Base-by-base conservation (phyloP, 768 basidiomycete species). In the Tulasnella sp. region DNA sequence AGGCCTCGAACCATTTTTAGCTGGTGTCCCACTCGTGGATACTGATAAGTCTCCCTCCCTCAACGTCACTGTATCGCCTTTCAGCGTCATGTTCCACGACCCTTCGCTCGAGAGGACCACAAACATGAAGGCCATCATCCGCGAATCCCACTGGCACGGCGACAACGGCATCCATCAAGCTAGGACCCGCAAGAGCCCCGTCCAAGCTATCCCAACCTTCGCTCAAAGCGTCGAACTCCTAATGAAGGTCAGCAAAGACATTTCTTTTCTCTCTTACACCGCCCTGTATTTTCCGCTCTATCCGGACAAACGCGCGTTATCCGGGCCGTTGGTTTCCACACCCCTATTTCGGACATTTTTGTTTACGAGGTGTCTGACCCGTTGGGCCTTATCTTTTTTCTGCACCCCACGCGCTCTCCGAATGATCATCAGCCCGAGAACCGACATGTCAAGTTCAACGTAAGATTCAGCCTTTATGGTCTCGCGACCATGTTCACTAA, bases 121-220 rank as follows among this genome's bases (percentile, higher is more conserved):
- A n/a, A 85, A 90, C 78, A 88, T 86, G 47, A 90, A 90, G 86
- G 78, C 81, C 83, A 75, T 92, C 22, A 83, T 95, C 77, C 85
- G 86, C 74, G 87, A 89, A 71, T 86, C 86, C 71, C 80, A 83
- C 16, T 95, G 92, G 90, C 81, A 87, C 78, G 91, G 91, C 59
- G 81, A 81, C 73, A 79, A 83, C n/a, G 88, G 87, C 1, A 89
- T 93, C 83, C 83, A 94, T 79, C 86, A 92, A 77, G 87, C 92
- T 62, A 86, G 88, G 67, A 98, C 95, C 36, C 81, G 83, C 75
- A 90, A 92, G 80, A 84, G 86, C 75, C 95, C 95, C 19, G 86
- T 84, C 75, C 95, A 97, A 78, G 75, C 89, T 19, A 95, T 99
- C 75, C 94, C 96, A 16, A 95, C 93, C 4, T 96, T 99, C 77